Evolutionary conservation across 2,329 filamentous ascomycete species (phyloP).

Genomic region (Geoglossum cookeanum): DNA sequence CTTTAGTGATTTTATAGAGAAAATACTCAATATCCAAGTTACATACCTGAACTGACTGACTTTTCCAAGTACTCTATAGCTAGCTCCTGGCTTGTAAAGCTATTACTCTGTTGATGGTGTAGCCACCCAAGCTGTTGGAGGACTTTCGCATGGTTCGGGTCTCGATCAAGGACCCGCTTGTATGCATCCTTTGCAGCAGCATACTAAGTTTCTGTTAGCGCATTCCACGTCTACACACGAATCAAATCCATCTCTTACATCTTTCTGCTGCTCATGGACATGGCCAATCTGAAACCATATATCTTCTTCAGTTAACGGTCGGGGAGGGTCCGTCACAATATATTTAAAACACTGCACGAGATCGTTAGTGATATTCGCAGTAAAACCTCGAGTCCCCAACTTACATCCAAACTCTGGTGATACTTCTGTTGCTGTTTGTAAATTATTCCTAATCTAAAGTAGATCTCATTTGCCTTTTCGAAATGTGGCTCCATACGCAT

Average conservation of each 20-base stretch:
- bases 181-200: constrained; percentile 87
- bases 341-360: constrained; percentile 81
- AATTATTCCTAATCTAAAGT: constrained; percentile 96
- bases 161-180: constrained; percentile 76
- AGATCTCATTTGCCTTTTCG: constrained; percentile 98
- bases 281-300: constrained; percentile 99
- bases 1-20: background rate
- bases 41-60: constrained; percentile 74
- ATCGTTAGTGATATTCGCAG: background rate
- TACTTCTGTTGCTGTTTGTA: constrained; percentile 98
- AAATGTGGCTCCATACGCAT: constrained; percentile 98
- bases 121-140: constrained; percentile 95
- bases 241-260: constrained; percentile 41
- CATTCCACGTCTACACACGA: background rate
- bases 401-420: constrained; percentile 72
- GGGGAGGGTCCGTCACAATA: constrained; percentile 81
- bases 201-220: constrained; percentile 36
- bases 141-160: constrained; percentile 93
- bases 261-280: constrained; percentile 96
- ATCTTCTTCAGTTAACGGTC: constrained; percentile 86
- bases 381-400: constrained; percentile 11
- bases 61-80: constrained; percentile 96
- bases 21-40: background rate
- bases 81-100: constrained; percentile 80
- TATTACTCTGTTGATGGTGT: constrained; percentile 87